These are phyloP conservation scores for Dryadomyces quercus-mongolicae DNA, from an alignment of 2,329 filamentous ascomycete species.

Conservation along the genomic window DNA sequence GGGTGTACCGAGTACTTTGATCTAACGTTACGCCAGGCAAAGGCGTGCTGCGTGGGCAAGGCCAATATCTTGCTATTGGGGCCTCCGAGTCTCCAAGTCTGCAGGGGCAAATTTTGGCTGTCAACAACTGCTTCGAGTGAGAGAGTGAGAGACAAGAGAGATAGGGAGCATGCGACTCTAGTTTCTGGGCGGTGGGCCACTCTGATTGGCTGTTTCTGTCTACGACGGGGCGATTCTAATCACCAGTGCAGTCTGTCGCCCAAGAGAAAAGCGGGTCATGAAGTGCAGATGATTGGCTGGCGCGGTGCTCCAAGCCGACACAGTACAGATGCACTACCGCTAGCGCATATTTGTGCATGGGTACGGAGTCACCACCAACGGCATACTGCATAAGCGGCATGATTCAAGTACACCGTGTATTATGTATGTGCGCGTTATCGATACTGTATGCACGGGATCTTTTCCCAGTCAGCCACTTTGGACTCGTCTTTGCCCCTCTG, in stretches of 20 bases:
- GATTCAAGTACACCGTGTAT: neutral
- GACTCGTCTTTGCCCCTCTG: neutral
- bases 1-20: no score
- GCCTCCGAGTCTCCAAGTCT: neutral
- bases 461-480: neutral
- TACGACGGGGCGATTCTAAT: conserved; percentile 3
- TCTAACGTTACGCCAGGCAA: no score
- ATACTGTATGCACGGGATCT: neutral
- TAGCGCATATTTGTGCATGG: conserved; percentile 3
- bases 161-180: neutral
- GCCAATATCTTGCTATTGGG: neutral
- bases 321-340: conserved; percentile 1
- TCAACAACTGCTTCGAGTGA: neutral
- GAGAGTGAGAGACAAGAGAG: neutral
- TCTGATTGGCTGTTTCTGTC: conserved; percentile 21
- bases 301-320: neutral
- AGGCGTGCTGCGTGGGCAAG: no score
- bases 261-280: neutral
- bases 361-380: neutral
- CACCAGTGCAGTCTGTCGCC: neutral
- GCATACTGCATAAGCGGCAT: no score
- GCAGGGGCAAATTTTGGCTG: neutral
- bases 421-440: neutral
- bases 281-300: conserved; percentile 1
- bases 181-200: conserved; percentile 1